Evolutionary conservation across 2,329 filamentous ascomycete species (phyloP).

Genomic region (Tricladium varicosporioides): DNA sequence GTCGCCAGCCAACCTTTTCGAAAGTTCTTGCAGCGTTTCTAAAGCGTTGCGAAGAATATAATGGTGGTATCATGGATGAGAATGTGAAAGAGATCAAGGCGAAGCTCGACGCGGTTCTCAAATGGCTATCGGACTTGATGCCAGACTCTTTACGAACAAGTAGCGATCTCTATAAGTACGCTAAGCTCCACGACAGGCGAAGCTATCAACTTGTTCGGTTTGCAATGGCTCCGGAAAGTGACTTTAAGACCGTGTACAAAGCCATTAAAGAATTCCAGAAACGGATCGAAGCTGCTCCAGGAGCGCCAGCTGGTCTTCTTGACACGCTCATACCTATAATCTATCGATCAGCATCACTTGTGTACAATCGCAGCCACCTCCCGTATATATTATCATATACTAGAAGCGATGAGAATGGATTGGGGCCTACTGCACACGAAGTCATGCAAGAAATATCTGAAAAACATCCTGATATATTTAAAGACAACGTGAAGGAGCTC

Average conservation of each 20-base stretch:
- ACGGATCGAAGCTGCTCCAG: conserved; percentile 68
- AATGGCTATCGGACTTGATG: conserved; percentile 70
- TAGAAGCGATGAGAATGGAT: conserved; percentile 74
- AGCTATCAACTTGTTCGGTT: conserved; percentile 88
- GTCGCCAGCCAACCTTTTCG: conserved; percentile 71
- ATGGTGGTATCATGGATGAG: conserved; percentile 78
- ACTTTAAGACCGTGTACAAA: conserved; percentile 87
- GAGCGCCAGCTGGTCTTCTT: conserved; percentile 58
- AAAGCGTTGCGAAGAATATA: conserved; percentile 82
- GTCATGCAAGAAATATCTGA: conserved; percentile 90
- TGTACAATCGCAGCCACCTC: conserved; percentile 94
- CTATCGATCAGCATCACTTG: conserved; percentile 77
- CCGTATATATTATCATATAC: conserved; percentile 86
- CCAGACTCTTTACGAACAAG: conserved; percentile 72
- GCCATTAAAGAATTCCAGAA: conserved; percentile 88
- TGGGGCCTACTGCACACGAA: conserved; percentile 80
- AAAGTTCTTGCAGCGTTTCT: conserved; percentile 75
- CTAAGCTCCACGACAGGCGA: conserved; percentile 84
- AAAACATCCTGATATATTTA: conserved; percentile 84
- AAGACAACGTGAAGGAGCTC: conserved; percentile 86
- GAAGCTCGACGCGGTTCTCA: conserved; percentile 69
- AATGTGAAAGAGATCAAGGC: conserved; percentile 66
- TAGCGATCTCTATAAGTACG: conserved; percentile 83
- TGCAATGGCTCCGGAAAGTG: conserved; percentile 78
- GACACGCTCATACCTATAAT: conserved; percentile 81